phyloP scores from a whole-genome alignment of 306 rosid genomes.

The Benincasa hispida region DNA sequence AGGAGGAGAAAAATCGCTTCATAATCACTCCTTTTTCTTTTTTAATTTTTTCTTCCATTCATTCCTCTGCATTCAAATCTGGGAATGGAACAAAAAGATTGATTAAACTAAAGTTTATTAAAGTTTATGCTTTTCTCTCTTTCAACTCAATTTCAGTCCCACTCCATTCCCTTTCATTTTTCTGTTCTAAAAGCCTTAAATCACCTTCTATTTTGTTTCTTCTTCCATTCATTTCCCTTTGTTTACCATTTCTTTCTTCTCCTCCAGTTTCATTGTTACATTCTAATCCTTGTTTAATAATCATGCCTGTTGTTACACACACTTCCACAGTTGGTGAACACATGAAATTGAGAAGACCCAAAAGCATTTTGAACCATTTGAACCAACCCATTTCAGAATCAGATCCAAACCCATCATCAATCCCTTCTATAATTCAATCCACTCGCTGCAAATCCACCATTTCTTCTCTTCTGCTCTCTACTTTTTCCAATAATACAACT shows the following conservation, averaged over 20 bases:
- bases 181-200: not conserved
- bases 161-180: constrained; percentile 11
- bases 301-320: constrained; percentile 48
- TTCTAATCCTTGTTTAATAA: constrained; percentile 6
- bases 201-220: not conserved
- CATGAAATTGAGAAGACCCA: constrained; percentile 61
- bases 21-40: not conserved
- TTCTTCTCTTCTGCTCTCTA: constrained; percentile 62
- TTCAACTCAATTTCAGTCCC: constrained; percentile 10
- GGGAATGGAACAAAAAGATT: constrained; percentile 4
- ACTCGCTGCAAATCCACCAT: constrained; percentile 70
- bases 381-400: constrained; percentile 41
- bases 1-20: not conserved
- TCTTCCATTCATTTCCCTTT: not conserved
- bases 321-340: constrained; percentile 27
- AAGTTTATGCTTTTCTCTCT: constrained; percentile 2
- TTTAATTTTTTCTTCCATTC: not conserved
- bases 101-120: constrained; percentile 1
- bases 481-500: constrained; percentile 31
- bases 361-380: constrained; percentile 33
- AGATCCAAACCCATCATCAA: constrained; percentile 39
- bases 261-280: not conserved
- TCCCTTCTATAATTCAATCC: constrained; percentile 44
- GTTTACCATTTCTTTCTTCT: not conserved
- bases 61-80: not conserved